Percentiles rank a stretch among this genome's conserved stretches.
Conservation (phyloP, 129 eudicot species). For the Flaveria brownii region DNA sequence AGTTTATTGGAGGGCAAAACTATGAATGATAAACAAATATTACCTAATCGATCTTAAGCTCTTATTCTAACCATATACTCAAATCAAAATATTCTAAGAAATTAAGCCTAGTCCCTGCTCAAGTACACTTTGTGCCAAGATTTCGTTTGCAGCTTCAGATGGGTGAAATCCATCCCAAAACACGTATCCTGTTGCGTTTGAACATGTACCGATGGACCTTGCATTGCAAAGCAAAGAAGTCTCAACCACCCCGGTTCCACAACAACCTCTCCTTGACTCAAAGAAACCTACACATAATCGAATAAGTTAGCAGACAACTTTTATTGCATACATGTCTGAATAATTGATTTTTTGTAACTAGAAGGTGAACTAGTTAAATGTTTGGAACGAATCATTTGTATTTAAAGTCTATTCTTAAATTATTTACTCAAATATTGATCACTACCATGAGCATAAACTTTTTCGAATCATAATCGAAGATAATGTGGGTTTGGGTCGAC, state of each 20-base stretch:
- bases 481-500: too few species aligned
- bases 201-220: slow-evolving; percentile 66
- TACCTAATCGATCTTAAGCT: neutral
- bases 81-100: neutral
- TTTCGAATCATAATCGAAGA: too few species aligned
- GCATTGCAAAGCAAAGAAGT: slow-evolving; percentile 68
- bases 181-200: slow-evolving; percentile 72
- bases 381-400: neutral
- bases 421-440: too few species aligned
- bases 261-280: slow-evolving; percentile 76
- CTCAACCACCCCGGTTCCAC: slow-evolving; percentile 76
- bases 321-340: too few species aligned
- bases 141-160: slow-evolving; percentile 63
- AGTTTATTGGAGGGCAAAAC: neutral
- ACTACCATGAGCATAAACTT: too few species aligned
- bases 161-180: slow-evolving; percentile 92
- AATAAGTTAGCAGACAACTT: too few species aligned
- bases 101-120: slow-evolving; percentile 62
- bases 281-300: slow-evolving; percentile 51
- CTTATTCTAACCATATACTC: neutral
- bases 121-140: slow-evolving; percentile 65
- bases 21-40: neutral
- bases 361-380: too few species aligned
- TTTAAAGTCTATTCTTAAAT: too few species aligned
- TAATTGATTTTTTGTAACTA: too few species aligned